Percentiles rank a stretch among this genome's conserved stretches.
These are phyloP conservation scores for Ganoderma resinaceum DNA, from an alignment of 1,284 basidiomycete species.

Conservation along the genomic window DNA sequence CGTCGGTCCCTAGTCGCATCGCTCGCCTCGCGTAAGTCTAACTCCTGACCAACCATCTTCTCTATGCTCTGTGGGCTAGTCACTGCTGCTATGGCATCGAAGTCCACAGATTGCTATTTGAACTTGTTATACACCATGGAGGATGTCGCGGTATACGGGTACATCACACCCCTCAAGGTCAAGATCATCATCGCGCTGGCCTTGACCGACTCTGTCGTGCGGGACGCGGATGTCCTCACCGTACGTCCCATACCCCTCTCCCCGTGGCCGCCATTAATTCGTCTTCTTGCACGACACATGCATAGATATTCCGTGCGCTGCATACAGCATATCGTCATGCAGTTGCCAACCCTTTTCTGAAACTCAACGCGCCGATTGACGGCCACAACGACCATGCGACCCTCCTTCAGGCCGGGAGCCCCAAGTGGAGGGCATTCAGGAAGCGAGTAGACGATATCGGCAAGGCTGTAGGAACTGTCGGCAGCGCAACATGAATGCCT, in stretches of 20 bases:
- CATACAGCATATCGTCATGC: slow-evolving; percentile 83
- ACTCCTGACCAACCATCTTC: slow-evolving; percentile 1
- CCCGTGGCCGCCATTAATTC: not conserved
- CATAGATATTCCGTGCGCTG: slow-evolving; percentile 79
- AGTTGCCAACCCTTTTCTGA: slow-evolving; percentile 81
- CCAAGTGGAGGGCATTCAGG: slow-evolving; percentile 75
- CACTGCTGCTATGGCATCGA: slow-evolving; percentile 53
- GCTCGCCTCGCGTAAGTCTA: slow-evolving; percentile 18
- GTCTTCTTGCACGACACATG: not conserved
- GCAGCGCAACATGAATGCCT: slow-evolving; percentile 17
- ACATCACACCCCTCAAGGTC: slow-evolving; percentile 81
- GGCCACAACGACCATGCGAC: slow-evolving; percentile 57
- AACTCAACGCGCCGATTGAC: slow-evolving; percentile 58
- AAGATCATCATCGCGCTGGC: slow-evolving; percentile 82
- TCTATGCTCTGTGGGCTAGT: slow-evolving; percentile 42
- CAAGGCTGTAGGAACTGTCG: slow-evolving; percentile 55
- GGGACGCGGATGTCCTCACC: slow-evolving; percentile 73
- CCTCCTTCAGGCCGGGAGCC: slow-evolving; percentile 62
- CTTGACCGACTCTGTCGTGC: slow-evolving; percentile 79
- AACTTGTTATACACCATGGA: slow-evolving; percentile 83
- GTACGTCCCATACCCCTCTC: slow-evolving; percentile 47
- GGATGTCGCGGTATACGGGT: slow-evolving; percentile 84
- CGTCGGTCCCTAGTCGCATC: slow-evolving; percentile 28
- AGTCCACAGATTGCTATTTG: slow-evolving; percentile 76
- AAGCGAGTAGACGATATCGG: slow-evolving; percentile 75